phyloP scores from a whole-genome alignment of 768 basidiomycete genomes.

The Calvatia gigantea region DNA sequence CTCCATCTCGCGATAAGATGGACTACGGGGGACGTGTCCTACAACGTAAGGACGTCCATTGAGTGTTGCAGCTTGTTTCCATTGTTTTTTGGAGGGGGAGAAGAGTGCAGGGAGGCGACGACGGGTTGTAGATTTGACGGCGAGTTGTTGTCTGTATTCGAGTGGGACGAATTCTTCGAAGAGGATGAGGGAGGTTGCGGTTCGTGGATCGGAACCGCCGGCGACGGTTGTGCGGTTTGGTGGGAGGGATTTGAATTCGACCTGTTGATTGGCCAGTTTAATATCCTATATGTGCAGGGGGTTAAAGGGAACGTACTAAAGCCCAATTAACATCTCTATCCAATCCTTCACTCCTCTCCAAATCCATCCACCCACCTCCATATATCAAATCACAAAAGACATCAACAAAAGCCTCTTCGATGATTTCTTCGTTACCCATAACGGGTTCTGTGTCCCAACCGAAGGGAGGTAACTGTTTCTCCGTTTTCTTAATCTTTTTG shows the following conservation, averaged over 20 bases:
- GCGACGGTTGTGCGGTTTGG: conserved; percentile 30
- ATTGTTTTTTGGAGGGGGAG: conserved; percentile 55
- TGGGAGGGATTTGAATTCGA: conserved; percentile 84
- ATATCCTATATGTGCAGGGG: background rate
- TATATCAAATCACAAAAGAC: conserved; percentile 82
- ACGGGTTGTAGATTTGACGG: conserved; percentile 45
- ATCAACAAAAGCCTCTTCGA: conserved; percentile 90
- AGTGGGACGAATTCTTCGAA: conserved; percentile 94
- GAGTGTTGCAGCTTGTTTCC: conserved; percentile 81
- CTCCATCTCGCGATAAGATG: conserved; percentile 62
- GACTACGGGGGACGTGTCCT: conserved; percentile 53
- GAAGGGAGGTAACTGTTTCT: conserved; percentile 79
- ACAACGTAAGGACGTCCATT: conserved; percentile 76
- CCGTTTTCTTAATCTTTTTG: conserved; percentile 80
- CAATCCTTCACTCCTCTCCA: conserved; percentile 65
- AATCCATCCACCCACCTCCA: conserved; percentile 83
- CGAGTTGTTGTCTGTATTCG: conserved; percentile 80
- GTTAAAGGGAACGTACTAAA: conserved; percentile 48
- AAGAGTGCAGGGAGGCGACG: conserved; percentile 72
- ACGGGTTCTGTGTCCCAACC: conserved; percentile 91
- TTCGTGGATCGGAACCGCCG: conserved; percentile 62
- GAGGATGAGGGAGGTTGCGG: conserved; percentile 65
- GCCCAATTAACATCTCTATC: conserved; percentile 93
- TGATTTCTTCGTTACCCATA: conserved; percentile 69
- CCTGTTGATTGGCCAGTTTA: conserved; percentile 34